Evolutionary conservation across 345 rosid genomes (phyloP).

Genomic region (Populus nigra): DNA sequence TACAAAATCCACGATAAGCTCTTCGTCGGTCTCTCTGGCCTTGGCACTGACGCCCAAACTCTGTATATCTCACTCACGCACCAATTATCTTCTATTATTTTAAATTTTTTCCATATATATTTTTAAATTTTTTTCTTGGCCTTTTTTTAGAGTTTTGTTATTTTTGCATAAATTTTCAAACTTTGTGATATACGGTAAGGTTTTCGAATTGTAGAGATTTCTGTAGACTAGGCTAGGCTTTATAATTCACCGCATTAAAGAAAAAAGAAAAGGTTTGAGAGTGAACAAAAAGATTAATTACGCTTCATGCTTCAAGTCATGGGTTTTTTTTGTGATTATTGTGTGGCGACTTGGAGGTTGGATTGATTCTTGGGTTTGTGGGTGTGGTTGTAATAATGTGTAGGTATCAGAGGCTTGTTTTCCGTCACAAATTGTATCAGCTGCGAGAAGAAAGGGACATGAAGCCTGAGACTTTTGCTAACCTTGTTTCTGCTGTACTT

Average conservation of each 20-base stretch:
- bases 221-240: background rate
- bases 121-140: background rate
- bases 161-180: background rate
- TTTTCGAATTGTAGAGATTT: background rate
- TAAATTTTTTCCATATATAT: background rate
- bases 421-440: constrained; percentile 85
- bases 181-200: background rate
- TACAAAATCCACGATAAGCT: constrained; percentile 79
- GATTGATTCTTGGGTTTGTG: background rate
- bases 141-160: background rate
- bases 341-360: background rate
- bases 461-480: constrained; percentile 99
- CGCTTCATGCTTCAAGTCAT: background rate
- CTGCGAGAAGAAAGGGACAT: constrained; percentile 95
- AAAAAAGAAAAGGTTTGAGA: background rate
- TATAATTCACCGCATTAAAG: background rate
- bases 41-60: constrained; percentile 90
- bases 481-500: constrained; percentile 87
- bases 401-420: constrained; percentile 89
- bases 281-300: background rate
- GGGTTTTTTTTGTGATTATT: background rate
- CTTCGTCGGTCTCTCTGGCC: constrained; percentile 88
- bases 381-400: constrained; percentile 16
- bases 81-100: background rate
- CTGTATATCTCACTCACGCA: constrained; percentile 38